Evolutionary conservation across 768 basidiomycete genomes (phyloP), one percentile per base, ranked within the genome.

Genomic region (Rhodosporidiobolus odoratus): DNA sequence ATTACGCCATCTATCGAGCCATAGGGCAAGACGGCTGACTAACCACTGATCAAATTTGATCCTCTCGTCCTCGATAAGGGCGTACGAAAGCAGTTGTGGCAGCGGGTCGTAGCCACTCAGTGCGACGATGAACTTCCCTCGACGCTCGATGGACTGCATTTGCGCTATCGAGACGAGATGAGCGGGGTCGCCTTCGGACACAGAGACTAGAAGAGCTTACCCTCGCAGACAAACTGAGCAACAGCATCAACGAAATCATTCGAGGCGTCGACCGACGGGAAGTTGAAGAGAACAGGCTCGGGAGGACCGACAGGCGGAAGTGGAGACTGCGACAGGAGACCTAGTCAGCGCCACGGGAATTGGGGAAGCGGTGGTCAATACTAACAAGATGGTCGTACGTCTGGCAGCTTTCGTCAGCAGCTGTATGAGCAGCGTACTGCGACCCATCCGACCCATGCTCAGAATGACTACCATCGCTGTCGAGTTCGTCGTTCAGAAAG

Each of bases 41-140:
- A 75, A 91, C 94, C 94, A 97, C 79, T 89, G 89, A 77, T 92
- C 87, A 92, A 93, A 98, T 79, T 87, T 88, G 25, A 91, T 84
- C 37, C 83, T 83, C 4, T 80, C 71, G 47, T 71, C 62, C 21
- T 15, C 86, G 56, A 80, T 82, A 73, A 98, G 87, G 79, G 88
- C 79, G 66, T 78, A 78, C 2, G 57, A 43, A 17, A 72, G 41
- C 12, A 67, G 84, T 75, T 85, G 85, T 27, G 94, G 92, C 47
- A 97, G 85, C 1, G 37, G 57, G 0, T 90, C 91, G 15, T 93
- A 92, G 16, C 94, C 93, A 6, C 92, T 92, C 73, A 97, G 82
- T 62, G 94, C 94, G 79, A 97, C 77, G 62, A 91, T 89, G 83
- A 98, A 97, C 69, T 85, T 85, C 77, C 89, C 91, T 80, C 91